Evolutionary conservation across 2,329 filamentous ascomycete species (phyloP).

Genomic region (Trichophyton verrucosum): DNA sequence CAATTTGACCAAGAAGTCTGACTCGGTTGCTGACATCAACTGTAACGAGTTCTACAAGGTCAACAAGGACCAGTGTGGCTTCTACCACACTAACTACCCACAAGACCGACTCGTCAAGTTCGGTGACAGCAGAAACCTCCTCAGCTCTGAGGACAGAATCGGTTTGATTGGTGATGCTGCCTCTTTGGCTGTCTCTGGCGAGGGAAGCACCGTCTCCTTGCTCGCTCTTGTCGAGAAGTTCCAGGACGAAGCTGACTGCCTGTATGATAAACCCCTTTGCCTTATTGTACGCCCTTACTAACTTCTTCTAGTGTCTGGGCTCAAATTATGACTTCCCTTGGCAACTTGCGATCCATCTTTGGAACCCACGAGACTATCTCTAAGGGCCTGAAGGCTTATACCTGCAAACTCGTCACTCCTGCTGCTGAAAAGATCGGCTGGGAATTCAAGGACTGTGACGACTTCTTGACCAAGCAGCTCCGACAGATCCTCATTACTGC

Average conservation of each 20-base stretch:
- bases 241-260: constrained; percentile 63
- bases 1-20: constrained; percentile 62
- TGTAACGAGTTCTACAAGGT: constrained; percentile 79
- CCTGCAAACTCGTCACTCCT: constrained; percentile 60
- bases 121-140: constrained; percentile 58
- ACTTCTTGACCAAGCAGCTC: constrained; percentile 69
- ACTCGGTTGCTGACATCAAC: constrained; percentile 53
- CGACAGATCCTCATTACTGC: constrained; percentile 67
- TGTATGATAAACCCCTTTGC: constrained; percentile 35
- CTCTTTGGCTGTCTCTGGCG: constrained; percentile 76
- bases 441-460: constrained; percentile 65
- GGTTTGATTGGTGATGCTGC: constrained; percentile 81
- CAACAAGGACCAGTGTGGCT: constrained; percentile 79
- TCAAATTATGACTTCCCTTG: constrained; percentile 66
- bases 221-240: constrained; percentile 80
- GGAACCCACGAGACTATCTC: constrained; percentile 60
- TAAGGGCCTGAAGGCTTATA: constrained; percentile 63
- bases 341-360: constrained; percentile 72
- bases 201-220: constrained; percentile 68
- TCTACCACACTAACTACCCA: constrained; percentile 88
- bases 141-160: constrained; percentile 83
- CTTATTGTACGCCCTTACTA: constrained; percentile 10
- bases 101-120: constrained; percentile 70
- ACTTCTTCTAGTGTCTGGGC: constrained; percentile 55
- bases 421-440: constrained; percentile 73